Evolutionary conservation across 2,329 filamentous ascomycete species (phyloP).

Genomic region (Penicillium nordicum): DNA sequence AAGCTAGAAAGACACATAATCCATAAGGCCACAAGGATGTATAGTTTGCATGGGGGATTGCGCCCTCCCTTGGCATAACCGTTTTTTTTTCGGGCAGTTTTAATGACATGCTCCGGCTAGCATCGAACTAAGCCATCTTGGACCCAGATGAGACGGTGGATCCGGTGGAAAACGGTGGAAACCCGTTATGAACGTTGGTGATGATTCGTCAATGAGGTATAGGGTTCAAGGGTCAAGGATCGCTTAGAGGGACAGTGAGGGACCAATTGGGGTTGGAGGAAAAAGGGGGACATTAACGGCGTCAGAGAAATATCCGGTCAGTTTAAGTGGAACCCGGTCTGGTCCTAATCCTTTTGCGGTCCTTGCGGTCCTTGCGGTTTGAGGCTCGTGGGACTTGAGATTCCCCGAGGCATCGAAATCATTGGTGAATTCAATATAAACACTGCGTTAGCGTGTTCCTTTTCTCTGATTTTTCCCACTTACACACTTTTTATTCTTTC

Average conservation of each 20-base stretch:
- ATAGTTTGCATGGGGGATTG: conserved; percentile 27
- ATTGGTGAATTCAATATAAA: conserved; percentile 7
- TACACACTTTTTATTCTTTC: too few relatives aligned
- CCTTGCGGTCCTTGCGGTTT: background rate
- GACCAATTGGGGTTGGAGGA: conserved; percentile 5
- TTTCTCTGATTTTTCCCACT: background rate
- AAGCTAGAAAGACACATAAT: background rate
- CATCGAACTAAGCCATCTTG: conserved; percentile 21
- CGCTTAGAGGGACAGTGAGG: conserved; percentile 13
- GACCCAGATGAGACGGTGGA: conserved; percentile 16
- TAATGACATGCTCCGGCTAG: conserved; percentile 22
- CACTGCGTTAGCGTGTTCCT: background rate
- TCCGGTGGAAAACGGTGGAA: background rate
- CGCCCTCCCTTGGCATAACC: conserved; percentile 31
- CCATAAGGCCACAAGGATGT: conserved; percentile 19
- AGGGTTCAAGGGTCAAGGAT: conserved; percentile 24
- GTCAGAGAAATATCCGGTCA: conserved; percentile 21
- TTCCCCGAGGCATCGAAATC: background rate
- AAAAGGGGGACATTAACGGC: conserved; percentile 6
- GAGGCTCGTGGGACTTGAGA: conserved; percentile 1
- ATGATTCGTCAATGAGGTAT: conserved; percentile 19
- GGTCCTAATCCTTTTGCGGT: background rate
- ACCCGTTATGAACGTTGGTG: background rate
- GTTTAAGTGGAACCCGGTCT: conserved; percentile 23
- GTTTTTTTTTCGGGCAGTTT: conserved; percentile 22